Evolutionary conservation across 2,329 filamentous ascomycete species (phyloP), one percentile per base, ranked within the genome.

Genomic region (Fonsecaea pedrosoi): DNA sequence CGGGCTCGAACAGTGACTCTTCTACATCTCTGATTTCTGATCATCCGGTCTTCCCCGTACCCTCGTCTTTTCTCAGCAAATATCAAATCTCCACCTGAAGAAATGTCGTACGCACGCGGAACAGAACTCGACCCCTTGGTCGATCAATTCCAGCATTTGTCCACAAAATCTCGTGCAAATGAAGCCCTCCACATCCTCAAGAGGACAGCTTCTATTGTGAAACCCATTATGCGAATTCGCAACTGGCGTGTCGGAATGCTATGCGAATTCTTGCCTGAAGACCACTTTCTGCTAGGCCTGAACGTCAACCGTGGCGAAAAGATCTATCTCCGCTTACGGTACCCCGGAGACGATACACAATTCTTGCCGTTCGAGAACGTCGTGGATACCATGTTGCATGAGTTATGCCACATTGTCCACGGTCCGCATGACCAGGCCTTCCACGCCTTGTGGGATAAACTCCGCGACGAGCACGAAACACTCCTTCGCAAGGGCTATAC

Each of bases 341-440:
- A 95, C 77, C 83, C 91, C 5, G 83, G 86, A 73, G 92, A 96
- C 76, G 84, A 86, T 9, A 87, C 82, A 45, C 89, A 92, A 73
- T 98, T 98, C 74, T 78, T 97, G 21, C 89, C 91, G 0, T 80
- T 94, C 65, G 92, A 97, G 75, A 83, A 91, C 70, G 85, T 97
- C 7, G 84, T 92, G 53, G 93, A 97, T 77, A 98, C 94, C 0
- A 91, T 98, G 88, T 87, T 98, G 21, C 94, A 98, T 76, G 94
- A 98, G 73, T 86, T 98, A 2, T 89, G 88, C n/a, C 94, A 98
- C 75, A 97, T 91, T 71, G 86, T 92, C 10, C 88, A 90, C 77
- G 92, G 92, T 0, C 91, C 92, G 1, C 94, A 98, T 77, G 88
- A 97, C 75, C 85, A 83, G 55, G 86, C 90, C 40, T 98, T 98